Evolutionary conservation across 1,284 basidiomycete genomes (phyloP).

Genomic region (Crepidotus sp.): DNA sequence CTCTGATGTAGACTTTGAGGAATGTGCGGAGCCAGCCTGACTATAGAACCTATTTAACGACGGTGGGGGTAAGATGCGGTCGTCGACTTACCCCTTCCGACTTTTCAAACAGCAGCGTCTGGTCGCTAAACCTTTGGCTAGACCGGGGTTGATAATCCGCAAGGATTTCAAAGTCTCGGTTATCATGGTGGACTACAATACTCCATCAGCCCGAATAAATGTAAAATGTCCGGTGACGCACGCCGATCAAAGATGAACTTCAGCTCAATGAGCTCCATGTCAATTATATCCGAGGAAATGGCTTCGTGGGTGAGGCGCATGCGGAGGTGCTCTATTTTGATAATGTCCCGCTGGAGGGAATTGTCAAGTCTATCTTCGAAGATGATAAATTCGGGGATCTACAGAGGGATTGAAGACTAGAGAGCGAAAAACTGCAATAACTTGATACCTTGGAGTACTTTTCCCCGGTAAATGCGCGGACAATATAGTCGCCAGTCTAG

Average conservation of each 20-base stretch:
- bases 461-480: slow-evolving; percentile 65
- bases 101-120: slow-evolving; percentile 57
- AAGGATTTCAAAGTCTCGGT: slow-evolving; percentile 74
- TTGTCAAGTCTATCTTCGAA: slow-evolving; percentile 73
- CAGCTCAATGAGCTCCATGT: slow-evolving; percentile 74
- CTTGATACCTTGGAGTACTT: slow-evolving; percentile 67
- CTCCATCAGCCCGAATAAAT: not conserved
- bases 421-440: not conserved
- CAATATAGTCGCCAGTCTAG: slow-evolving; percentile 66
- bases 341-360: slow-evolving; percentile 70
- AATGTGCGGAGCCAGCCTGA: slow-evolving; percentile 62
- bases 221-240: slow-evolving; percentile 28
- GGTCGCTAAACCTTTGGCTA: slow-evolving; percentile 45
- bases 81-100: slow-evolving; percentile 44
- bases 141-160: slow-evolving; percentile 63
- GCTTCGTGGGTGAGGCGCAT: slow-evolving; percentile 73
- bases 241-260: slow-evolving; percentile 76
- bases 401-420: not conserved
- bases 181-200: slow-evolving; percentile 60
- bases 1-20: slow-evolving; percentile 67
- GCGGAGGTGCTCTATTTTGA: slow-evolving; percentile 72
- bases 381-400: slow-evolving; percentile 74
- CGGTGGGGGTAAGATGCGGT: not conserved
- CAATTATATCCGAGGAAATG: slow-evolving; percentile 56
- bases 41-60: slow-evolving; percentile 27